Conservation (phyloP, 2,329 filamentous ascomycete genomes). For the Fusarium verrucosum region DNA sequence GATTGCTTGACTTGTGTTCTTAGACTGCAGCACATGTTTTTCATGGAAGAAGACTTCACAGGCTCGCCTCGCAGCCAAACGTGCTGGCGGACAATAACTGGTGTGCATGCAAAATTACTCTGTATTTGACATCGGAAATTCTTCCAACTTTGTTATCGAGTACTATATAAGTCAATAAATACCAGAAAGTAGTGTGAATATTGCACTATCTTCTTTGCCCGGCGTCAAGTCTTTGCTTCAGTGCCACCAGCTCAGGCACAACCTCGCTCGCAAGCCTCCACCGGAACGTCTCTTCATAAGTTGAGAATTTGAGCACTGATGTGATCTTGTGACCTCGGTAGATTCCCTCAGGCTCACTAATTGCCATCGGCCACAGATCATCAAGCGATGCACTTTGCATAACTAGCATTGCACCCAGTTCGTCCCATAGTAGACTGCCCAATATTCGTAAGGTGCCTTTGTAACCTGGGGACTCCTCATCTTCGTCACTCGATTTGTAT, state of each 20-base stretch:
- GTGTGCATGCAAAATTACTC: too few relatives aligned
- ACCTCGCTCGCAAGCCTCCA: constrained; percentile 16
- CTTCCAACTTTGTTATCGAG: too few relatives aligned
- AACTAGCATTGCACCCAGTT: constrained; percentile 47
- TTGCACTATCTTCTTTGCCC: not conserved
- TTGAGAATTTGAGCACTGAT: constrained; percentile 10
- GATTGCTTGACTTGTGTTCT: rapidly evolving
- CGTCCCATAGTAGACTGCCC: constrained; percentile 41
- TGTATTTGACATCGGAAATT: too few relatives aligned
- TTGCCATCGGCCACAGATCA: constrained; percentile 39
- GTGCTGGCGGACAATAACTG: too few relatives aligned
- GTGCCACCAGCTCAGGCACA: not conserved
- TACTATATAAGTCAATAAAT: too few relatives aligned
- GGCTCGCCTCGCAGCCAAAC: not conserved
- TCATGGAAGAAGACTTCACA: not conserved
- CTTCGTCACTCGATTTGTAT: not conserved
- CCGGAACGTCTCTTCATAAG: not conserved
- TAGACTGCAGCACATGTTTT: not conserved
- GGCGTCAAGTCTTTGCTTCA: rapidly evolving
- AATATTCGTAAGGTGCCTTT: constrained; percentile 34
- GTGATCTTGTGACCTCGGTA: constrained; percentile 29
- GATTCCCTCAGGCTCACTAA: constrained; percentile 23
- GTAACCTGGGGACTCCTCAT: constrained; percentile 30
- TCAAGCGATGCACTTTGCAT: constrained; percentile 23
- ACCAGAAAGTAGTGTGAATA: not conserved